Evolutionary conservation across 2,329 filamentous ascomycete genomes (phyloP), one percentile per base, ranked within the genome.

Genomic region (Colletotrichum caudatum): DNA sequence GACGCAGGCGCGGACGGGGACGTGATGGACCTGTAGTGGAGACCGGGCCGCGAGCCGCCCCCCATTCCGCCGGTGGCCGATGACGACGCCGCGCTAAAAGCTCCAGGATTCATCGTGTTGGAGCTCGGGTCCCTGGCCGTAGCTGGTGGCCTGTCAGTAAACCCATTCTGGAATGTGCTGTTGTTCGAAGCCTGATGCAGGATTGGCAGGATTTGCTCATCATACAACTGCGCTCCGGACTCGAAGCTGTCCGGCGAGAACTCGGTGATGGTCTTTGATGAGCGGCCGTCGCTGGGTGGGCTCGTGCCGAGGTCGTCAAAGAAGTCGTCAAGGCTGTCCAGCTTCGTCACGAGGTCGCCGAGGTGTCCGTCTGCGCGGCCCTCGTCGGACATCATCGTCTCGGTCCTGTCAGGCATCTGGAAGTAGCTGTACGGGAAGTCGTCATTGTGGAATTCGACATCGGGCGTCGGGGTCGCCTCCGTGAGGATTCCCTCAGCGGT

Each of bases 381-480:
- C 48, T 96, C 94, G 76, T 98, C 94, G 0, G 95, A 97, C 79
- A 97, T 90, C 93, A 98, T 97, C 0, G 95, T 98, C 65, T 94
- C 94, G 1, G 94, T 93, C 64, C 94, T 90, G 74, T 95, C 92
- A 0, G 83, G 81, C 23, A 89, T 83, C 1, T 91, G 89, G 82
- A 95, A 95, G 79, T 95, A 94, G 12, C 92, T 92, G 76, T 93
- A 93, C 14, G 91, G 91, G 77, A 93, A 95, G 72, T 98, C 95
- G 73, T 99, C 97, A 3, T 91, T 88, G 76, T 97, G 93, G 82
- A 99, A 98, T 77, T 97, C 95, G 37, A 99, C 91, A 57, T 97
- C 95, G 1, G 94, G 92, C 0, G 94, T 96, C 5, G 91, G 88
- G 0, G 89, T 88, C 5, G 90, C 85, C 66, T 93, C 89, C 9